Base-by-base conservation (phyloP, 2,329 filamentous ascomycete genomes). In the Pestalotiopsis sp. region DNA sequence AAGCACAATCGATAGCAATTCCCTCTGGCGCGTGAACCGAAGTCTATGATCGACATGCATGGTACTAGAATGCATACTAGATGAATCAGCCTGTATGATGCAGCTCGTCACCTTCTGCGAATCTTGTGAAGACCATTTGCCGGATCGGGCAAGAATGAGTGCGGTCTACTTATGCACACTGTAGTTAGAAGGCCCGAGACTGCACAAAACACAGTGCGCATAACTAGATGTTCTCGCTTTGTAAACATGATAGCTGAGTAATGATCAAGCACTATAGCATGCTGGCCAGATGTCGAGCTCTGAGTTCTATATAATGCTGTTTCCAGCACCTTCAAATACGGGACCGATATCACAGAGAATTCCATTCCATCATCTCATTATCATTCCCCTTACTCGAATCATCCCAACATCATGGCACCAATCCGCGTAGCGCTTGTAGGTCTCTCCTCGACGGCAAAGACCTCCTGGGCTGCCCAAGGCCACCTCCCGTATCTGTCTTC, bases 401-500 rank as follows among this genome's bases (percentile, higher is more conserved):
- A 7, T n/a, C 17, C 6, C 13, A 52, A n/a, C n/a, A 60, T 11
- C 65, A 85, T 87, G 83, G 74, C 85, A 49, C 85, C 82, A 11
- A 87, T 89, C 69, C 84, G 86, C 66, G 78, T 87, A 17, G 89
- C 84, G 38, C 80, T 91, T n/a, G 81, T 90, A 68, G 89, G 88
- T 60, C 86, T 90, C 66, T 89, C 86, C 1, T 79, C 84, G 66
- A 80, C 81, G 1, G 84, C 86, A 64, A 81, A 81, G 38, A 83
- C 82, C 4, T 83, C 83, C 0, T 91, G 88, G 88, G 88, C 87
- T 2, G 81, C 79, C 39, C 72, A 74, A 31, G 87, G 85, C 2
- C 89, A 91, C 73, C 82, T 91, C 0, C 87, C 90, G 0, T 90
- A 90, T 74, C 84, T 91, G 2, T 76, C 83, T 38, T 86, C 86